Evolutionary conservation across 1,284 basidiomycete genomes (phyloP).

Genomic region (Puccinia brachypodii): DNA sequence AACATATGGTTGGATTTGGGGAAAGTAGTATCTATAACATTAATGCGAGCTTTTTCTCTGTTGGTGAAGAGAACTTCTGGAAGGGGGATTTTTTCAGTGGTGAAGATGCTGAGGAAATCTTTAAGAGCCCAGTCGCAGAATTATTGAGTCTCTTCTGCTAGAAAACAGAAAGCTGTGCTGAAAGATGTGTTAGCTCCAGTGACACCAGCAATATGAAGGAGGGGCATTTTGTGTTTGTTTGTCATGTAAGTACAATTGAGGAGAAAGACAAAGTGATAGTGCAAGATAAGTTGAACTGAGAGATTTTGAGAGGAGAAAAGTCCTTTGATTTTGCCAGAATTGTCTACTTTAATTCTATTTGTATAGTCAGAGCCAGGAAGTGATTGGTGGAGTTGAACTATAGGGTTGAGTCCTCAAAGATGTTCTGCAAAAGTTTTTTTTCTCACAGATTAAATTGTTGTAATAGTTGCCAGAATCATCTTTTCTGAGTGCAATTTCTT

Average conservation of each 20-base stretch:
- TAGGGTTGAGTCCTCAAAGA: not conserved
- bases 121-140: not conserved
- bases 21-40: not conserved
- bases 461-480: not conserved
- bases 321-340: too few species aligned
- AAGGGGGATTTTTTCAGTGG: not conserved
- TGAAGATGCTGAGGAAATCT: not conserved
- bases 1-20: not conserved
- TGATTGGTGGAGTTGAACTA: not conserved
- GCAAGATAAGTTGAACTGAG: not conserved
- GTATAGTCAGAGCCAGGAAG: not conserved
- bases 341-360: not conserved
- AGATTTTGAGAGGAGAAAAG: not conserved
- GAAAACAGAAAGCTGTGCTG: too few species aligned
- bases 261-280: not conserved
- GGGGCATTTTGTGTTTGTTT: too few species aligned
- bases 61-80: not conserved
- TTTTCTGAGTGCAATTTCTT: too few species aligned
- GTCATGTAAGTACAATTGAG: too few species aligned
- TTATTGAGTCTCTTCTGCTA: too few species aligned
- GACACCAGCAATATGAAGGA: too few species aligned
- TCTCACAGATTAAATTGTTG: not conserved
- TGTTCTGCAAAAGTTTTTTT: not conserved
- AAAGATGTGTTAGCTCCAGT: too few species aligned
- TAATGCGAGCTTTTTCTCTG: not conserved